Base-by-base conservation (phyloP, 1,284 basidiomycete genomes). In the Cutaneotrichosporon daszewskae region DNA sequence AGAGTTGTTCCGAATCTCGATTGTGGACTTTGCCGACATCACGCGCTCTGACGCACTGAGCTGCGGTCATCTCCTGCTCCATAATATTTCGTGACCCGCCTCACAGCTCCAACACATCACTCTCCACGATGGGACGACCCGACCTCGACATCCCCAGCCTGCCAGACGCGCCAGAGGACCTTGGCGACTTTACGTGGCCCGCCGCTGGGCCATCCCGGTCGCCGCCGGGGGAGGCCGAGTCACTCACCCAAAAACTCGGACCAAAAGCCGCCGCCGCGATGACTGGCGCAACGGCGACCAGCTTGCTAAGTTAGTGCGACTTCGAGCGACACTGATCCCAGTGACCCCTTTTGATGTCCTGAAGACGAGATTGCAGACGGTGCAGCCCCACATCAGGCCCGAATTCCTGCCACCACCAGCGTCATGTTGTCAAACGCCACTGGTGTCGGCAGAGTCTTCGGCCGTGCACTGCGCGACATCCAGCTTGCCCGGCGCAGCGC, bases 261-360 rank as follows among this genome's bases (percentile, higher is more conserved):
- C 66, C 69, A 1, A 72, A 72, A 48, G 64, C 65, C 6, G 54
- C 59, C 3, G 71, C 69, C 1, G 68, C 70, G 4, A 72, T 73
- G 60, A 71, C 68, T 1, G 71, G 71, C 6, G 71, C 71, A 3
- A 54, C 68, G 43, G 49, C 59, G 6, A 71, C 69, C 3, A 66
- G 62, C 35, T 35, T 73, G 17, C 49, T 72, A 19, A 73, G 69
- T 72, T 38, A 56, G 69, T 67, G 11, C 11, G 16, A 27, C 16
- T 28, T 19, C 14, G 14, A 31, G 16, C 26, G 24, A 19, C n/a
- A 26, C 42, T 39, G 32, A 39, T 42, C 25, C 23, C 22, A 73
- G 71, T 73, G 71, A 72, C 71, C 2, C 71, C 71, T 1, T 73
- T 73, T 37, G 71, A 73, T 47, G 71, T 73, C 11, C 59, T 73